Percentiles rank a stretch among this genome's conserved stretches.
Evolutionary conservation across 345 rosid genomes (phyloP).

Genomic region (Raphanus raphanistrum): DNA sequence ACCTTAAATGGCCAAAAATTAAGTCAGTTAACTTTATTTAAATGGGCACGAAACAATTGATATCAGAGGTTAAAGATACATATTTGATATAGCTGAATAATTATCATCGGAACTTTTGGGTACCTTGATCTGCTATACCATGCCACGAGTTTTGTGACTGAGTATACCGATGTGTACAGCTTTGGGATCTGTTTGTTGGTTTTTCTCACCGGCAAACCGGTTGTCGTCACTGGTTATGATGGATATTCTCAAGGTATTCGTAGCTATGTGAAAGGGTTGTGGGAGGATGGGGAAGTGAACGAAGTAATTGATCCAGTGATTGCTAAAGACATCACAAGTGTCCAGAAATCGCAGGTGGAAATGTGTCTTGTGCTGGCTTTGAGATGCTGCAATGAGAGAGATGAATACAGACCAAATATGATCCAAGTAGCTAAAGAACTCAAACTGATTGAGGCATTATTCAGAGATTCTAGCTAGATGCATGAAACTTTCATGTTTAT

Average conservation of each 20-base stretch:
- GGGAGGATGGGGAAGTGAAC: constrained; percentile 4
- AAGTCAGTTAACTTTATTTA: too few species aligned
- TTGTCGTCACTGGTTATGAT: not conserved
- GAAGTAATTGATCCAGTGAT: constrained; percentile 25
- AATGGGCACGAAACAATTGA: too few species aligned
- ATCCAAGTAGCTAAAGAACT: constrained; percentile 37
- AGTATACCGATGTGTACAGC: constrained; percentile 15
- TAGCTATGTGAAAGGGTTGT: constrained; percentile 10
- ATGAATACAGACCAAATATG: constrained; percentile 33
- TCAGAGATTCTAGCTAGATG: not conserved
- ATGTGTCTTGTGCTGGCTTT: constrained; percentile 13
- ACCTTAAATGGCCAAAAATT: too few species aligned
- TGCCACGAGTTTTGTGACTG: not conserved
- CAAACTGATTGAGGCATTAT: constrained; percentile 5
- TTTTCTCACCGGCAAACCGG: constrained; percentile 1
- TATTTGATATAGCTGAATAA: too few species aligned
- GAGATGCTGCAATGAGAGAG: constrained; percentile 20
- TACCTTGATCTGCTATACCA: not conserved
- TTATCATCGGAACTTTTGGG: not conserved
- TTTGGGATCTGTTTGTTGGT: constrained; percentile 25
- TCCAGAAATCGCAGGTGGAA: constrained; percentile 17
- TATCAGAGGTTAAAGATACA: too few species aligned
- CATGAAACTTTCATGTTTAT: not conserved
- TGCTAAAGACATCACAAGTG: not conserved
- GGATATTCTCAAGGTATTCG: not conserved